A percentile compares a stretch with the other conserved stretches of the same genome.
Evolutionary conservation across 495 filamentous ascomycete species (phyloP).

Genomic region (Ramalina peruviana): DNA sequence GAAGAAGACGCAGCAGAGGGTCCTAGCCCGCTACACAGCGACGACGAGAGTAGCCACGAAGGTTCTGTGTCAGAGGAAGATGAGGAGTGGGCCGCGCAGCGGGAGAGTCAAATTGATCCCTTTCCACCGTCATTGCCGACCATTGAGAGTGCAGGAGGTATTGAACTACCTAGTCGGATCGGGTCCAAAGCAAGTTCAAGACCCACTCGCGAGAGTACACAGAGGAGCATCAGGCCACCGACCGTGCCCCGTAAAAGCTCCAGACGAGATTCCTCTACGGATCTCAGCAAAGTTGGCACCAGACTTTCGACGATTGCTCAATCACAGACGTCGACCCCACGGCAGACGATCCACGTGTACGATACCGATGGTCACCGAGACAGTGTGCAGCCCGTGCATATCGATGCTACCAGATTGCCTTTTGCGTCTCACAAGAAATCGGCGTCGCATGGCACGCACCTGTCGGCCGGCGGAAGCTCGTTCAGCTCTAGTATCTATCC

Average conservation of each 20-base stretch:
- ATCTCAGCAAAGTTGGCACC: conserved; percentile 11
- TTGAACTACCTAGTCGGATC: conserved; percentile 50
- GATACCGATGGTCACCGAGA: conserved; percentile 13
- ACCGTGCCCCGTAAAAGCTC: conserved; percentile 49
- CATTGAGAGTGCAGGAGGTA: conserved; percentile 46
- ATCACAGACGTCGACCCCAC: conserved; percentile 16
- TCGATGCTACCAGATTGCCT: conserved; percentile 8
- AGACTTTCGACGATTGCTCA: conserved; percentile 15
- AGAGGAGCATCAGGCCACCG: conserved; percentile 23
- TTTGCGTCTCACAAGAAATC: conserved; percentile 10
- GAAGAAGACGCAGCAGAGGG: conserved; percentile 2
- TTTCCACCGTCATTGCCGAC: conserved; percentile 45
- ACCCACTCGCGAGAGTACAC: conserved; percentile 21
- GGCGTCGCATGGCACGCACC: conserved; percentile 13
- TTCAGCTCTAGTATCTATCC: conserved; percentile 12
- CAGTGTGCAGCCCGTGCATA: conserved; percentile 5
- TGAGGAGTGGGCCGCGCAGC: conserved; percentile 20
- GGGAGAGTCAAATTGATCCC: conserved; percentile 28
- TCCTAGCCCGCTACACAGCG: conserved; percentile 7
- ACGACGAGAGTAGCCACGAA: conserved; percentile 22
- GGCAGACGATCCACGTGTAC: conserved; percentile 12
- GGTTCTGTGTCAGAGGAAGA: conserved; percentile 30
- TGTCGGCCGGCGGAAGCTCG: conserved; percentile 12
- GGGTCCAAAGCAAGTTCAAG: conserved; percentile 42
- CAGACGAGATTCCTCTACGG: conserved; percentile 31